Base-by-base conservation (phyloP, 1,284 basidiomycete genomes). In the Cryptococcus maquisensis region DNA sequence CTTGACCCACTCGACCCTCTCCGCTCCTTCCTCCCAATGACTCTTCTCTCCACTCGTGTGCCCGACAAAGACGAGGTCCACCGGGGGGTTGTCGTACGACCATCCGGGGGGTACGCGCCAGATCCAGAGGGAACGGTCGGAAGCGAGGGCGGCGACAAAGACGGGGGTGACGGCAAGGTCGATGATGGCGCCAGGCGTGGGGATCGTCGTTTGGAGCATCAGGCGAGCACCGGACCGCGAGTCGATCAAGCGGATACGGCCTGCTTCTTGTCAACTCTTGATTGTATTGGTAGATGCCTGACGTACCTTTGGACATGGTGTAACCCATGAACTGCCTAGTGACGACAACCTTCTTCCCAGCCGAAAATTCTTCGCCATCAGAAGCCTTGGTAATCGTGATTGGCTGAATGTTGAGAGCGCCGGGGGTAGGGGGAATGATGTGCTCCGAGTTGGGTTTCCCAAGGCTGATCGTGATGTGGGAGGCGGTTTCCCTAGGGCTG, bases 311-410 rank as follows among this genome's bases (percentile, higher is more conserved):
- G 0, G 64, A 51, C 16, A 72, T 50, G 3, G 65, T 60, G 55
- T 74, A 74, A 0, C 66, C 70, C 12, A 74, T 47, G 66, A 67
- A 74, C 15, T 44, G 57, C 10, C 51, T 28, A 13, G 70, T 71
- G n/a, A 66, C 45, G 0, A 55, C 70, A 5, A 74, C 67, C 26
- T 52, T 57, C 45, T 68, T 59, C 20, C 71, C 68, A 20, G 51
- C 55, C 23, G 54, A 51, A 51, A 57, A 72, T 3, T 20, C 54
- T 10, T 10, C 28, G 13, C 56, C 32, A 18, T 45, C 52, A 26
- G 68, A 65, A 5, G 61, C 47, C 51, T 66, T 64, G 57, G 71
- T 63, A 23, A 65, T 63, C 0, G 71, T 66, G 0, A 61, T 62
- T 0, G 72, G 71, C 0, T 54, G 51, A 49, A 69, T 48, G n/a